Evolutionary conservation across 352 stramenopile genomes (phyloP).

Genomic region (Pythium grandisporangium): DNA sequence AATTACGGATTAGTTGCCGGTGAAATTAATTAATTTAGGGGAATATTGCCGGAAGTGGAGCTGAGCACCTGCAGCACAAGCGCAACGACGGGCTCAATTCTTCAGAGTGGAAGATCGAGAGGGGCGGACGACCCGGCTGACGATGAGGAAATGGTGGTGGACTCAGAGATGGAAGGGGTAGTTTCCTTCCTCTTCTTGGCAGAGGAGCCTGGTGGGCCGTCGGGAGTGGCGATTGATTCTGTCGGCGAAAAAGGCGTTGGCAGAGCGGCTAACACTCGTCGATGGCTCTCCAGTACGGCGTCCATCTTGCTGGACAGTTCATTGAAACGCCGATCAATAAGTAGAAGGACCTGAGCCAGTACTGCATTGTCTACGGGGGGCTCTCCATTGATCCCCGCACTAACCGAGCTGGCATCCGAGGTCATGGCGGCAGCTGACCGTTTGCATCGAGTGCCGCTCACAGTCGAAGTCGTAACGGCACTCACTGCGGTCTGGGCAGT

Average conservation of each 20-base stretch:
- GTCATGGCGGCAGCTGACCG: neutral
- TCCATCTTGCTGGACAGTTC: slow-evolving; percentile 69
- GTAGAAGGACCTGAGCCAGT: slow-evolving; percentile 17
- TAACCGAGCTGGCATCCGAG: too few species aligned
- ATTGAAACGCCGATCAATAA: slow-evolving; percentile 66
- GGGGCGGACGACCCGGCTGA: too few species aligned
- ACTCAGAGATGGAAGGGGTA: slow-evolving; percentile 1
- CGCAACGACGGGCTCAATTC: too few species aligned
- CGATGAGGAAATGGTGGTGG: slow-evolving; percentile 1
- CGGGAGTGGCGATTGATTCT: too few species aligned
- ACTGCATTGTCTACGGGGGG: slow-evolving; percentile 21
- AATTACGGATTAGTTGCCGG: too few species aligned
- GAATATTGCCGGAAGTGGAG: too few species aligned
- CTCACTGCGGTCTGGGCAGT: neutral
- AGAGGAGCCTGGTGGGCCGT: too few species aligned
- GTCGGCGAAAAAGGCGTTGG: too few species aligned
- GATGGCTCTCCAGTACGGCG: slow-evolving; percentile 69
- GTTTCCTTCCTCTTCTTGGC: slow-evolving; percentile 19
- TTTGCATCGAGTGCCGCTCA: neutral
- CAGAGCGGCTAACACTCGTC: slow-evolving; percentile 51
- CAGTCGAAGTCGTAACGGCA: neutral
- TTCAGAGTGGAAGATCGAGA: too few species aligned
- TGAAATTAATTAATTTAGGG: too few species aligned
- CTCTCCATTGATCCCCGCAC: too few species aligned
- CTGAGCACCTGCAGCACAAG: too few species aligned